phyloP scores from a whole-genome alignment of 306 rosid species.

The Vigna reflexopilosa region DNA sequence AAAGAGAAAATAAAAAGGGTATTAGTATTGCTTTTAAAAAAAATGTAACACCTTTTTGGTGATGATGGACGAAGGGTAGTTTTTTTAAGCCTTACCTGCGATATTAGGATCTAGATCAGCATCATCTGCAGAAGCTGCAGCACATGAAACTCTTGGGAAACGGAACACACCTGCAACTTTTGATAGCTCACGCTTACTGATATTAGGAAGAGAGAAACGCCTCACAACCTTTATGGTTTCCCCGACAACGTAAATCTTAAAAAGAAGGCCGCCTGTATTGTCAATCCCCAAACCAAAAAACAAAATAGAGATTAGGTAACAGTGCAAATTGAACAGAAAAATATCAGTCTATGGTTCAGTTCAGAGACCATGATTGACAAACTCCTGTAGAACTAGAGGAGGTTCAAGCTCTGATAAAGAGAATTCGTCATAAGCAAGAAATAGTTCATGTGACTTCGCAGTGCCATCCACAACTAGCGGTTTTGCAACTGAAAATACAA shows the following conservation, averaged over 20 bases:
- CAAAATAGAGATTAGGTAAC: slow-evolving; percentile 11
- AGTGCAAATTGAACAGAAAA: slow-evolving; percentile 1
- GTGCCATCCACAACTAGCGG: slow-evolving; percentile 66
- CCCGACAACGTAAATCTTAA: slow-evolving; percentile 60
- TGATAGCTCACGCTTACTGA: slow-evolving; percentile 53
- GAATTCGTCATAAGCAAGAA: slow-evolving; percentile 62
- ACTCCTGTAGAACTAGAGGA: slow-evolving; percentile 67
- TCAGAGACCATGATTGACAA: slow-evolving; percentile 64
- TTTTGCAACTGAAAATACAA: slow-evolving; percentile 56
- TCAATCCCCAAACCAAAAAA: background rate
- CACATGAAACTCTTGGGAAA: slow-evolving; percentile 64
- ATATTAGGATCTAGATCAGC: slow-evolving; percentile 62
- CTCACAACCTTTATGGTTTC: slow-evolving; percentile 56
- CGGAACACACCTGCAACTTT: slow-evolving; percentile 56
- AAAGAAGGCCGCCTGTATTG: slow-evolving; percentile 60
- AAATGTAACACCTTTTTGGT: background rate
- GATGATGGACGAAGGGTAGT: background rate
- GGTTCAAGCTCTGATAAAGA: slow-evolving; percentile 62
- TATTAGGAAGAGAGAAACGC: slow-evolving; percentile 67
- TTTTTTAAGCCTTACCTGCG: slow-evolving; percentile 53
- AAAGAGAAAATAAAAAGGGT: background rate
- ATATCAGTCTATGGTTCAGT: slow-evolving; percentile 17
- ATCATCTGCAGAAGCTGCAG: slow-evolving; percentile 61
- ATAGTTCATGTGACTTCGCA: slow-evolving; percentile 62
- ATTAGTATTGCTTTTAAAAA: background rate